Conservation (phyloP, 2,329 filamentous ascomycete species). For the Paraphoma sp. region DNA sequence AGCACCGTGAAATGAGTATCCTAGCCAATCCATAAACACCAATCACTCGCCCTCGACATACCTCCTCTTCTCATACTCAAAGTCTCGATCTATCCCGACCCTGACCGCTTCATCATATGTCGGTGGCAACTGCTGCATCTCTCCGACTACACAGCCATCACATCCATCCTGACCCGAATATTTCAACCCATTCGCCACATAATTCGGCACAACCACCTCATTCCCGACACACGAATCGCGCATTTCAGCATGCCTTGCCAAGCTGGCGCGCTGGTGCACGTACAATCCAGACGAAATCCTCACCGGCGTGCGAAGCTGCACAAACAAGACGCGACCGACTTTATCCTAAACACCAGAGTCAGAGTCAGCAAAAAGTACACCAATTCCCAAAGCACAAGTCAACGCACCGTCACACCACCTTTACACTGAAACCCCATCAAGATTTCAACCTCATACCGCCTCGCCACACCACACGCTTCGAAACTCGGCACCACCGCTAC, state of each 20-base stretch:
- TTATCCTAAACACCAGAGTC: neutral
- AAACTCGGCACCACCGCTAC: slow-evolving; percentile 18
- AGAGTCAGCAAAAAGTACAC: neutral
- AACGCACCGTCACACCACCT: neutral
- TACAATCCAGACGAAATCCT: slow-evolving; percentile 14
- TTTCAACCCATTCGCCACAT: neutral
- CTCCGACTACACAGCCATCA: neutral
- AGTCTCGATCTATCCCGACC: neutral
- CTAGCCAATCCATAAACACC: no score
- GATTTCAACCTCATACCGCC: slow-evolving; percentile 23
- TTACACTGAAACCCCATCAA: slow-evolving; percentile 20
- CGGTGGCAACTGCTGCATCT: neutral
- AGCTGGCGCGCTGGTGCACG: neutral
- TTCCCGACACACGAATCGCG: neutral
- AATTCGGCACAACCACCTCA: neutral
- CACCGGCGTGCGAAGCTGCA: slow-evolving; percentile 16
- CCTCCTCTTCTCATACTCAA: neutral
- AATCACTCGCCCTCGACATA: no score
- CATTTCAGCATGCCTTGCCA: neutral
- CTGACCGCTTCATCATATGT: neutral
- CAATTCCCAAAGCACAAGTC: neutral
- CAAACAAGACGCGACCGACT: slow-evolving; percentile 16
- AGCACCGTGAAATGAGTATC: no score
- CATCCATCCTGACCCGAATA: neutral
- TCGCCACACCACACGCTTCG: slow-evolving; percentile 12